Base-by-base conservation (phyloP, 768 basidiomycete species). In the Terana coerulea region DNA sequence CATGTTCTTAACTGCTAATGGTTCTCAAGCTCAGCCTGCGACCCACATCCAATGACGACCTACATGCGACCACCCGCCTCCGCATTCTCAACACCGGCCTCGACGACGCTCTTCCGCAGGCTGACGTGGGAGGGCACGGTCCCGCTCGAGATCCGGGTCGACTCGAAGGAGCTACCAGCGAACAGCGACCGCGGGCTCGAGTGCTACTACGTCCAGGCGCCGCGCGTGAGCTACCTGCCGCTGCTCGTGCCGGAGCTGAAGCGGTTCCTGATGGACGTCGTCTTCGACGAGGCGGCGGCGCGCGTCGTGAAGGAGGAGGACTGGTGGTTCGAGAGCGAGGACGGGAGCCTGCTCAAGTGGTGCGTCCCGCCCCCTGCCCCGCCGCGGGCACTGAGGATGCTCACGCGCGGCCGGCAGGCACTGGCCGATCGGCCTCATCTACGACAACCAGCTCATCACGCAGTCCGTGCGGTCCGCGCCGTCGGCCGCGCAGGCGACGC, bases 261-360 rank as follows among this genome's bases (percentile, higher is more conserved):
- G 52, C 79, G 84, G 59, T 92, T 92, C 69, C 77, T 98, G 55
- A 84, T 90, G 75, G 91, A 97, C 57, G 84, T 98, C 49, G 90
- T 95, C 11, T 86, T 98, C 61, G 92, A 97, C 63, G 93, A 95
- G 61, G 77, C 80, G 29, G 84, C 86, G 26, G 83, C 83, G 4
- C 84, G 84, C 54, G 61, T 75, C 9, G 69, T 95, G 53, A 88
- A 88, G 63, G 91, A 94, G 58, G 88, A 91, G 51, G 89, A 95
- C 47, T 93, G 95, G 90, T 98, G 95, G 97, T 97, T 99, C 67
- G 93, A 97, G 69, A 88, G 84, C 55, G 88, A 89, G 47, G 87
- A 84, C 58, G 90, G 91, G 26, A 80, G 77, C 5, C 64, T 89
- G 43, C 76, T 95, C 60, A 91, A 93, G 71, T 98, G 95, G 95